These are phyloP conservation scores for Triticum monococcum DNA, from an alignment of 176 grass and related monocot genomes.

Conservation along the genomic window DNA sequence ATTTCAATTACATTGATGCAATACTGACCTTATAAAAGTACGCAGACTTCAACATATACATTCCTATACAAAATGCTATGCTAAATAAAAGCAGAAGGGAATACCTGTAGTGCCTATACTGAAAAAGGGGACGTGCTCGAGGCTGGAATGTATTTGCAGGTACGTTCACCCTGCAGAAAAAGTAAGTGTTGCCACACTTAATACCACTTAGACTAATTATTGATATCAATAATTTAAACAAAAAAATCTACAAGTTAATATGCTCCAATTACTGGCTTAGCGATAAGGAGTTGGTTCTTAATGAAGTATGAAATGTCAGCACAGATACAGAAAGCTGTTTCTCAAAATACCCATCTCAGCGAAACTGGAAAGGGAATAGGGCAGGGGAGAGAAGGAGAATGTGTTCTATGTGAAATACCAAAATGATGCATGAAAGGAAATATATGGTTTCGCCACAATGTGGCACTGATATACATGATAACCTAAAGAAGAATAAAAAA, in stretches of 20 bases:
- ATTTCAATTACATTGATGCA: constrained; percentile 19
- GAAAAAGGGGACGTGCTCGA: constrained; percentile 85
- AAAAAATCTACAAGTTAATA: not conserved
- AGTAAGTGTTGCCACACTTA: constrained; percentile 10
- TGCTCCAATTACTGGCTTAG: not conserved
- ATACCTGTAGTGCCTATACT: constrained; percentile 98
- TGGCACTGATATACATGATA: not conserved
- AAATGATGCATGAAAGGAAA: constrained; percentile 18
- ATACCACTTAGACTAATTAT: not conserved
- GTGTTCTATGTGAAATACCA: not conserved
- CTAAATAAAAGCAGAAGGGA: constrained; percentile 11
- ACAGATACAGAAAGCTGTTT: constrained; percentile 1
- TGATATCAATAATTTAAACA: constrained; percentile 10
- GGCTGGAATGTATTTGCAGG: constrained; percentile 87
- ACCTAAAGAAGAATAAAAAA: constrained; percentile 21
- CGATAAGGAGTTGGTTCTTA: not conserved
- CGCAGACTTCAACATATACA: not conserved
- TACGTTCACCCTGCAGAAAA: constrained; percentile 71
- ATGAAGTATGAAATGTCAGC: not conserved
- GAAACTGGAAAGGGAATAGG: not conserved
- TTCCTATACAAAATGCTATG: not conserved
- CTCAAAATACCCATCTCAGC: not conserved
- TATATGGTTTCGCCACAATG: not conserved
- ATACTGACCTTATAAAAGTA: constrained; percentile 1
- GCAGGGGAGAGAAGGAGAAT: constrained; percentile 10